Conservation (phyloP, 805 yeast genomes). For the Saccharomycopsis schoenii region DNA sequence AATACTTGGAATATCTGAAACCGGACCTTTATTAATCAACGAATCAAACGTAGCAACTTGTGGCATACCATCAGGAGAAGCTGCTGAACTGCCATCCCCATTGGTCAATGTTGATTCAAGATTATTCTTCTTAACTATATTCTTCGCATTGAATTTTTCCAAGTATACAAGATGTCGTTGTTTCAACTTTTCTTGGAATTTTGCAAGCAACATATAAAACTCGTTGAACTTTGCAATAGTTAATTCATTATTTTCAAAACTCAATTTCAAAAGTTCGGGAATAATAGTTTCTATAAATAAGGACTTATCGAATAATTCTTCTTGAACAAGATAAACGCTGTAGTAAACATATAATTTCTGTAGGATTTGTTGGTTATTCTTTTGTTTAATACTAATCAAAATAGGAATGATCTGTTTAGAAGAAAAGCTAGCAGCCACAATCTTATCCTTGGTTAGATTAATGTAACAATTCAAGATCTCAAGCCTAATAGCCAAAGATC, state of each 20-base stretch:
- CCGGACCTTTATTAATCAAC: background rate
- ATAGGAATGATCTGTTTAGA: slow-evolving; percentile 77
- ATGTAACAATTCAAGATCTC: slow-evolving; percentile 54
- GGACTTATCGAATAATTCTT: slow-evolving; percentile 36
- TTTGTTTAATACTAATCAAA: slow-evolving; percentile 60
- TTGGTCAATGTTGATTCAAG: background rate
- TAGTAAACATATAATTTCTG: slow-evolving; percentile 38
- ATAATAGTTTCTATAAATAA: slow-evolving; percentile 41
- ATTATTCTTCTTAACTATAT: slow-evolving; percentile 18
- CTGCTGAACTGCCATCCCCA: background rate
- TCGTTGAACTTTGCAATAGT: slow-evolving; percentile 32
- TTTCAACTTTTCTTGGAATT: slow-evolving; percentile 36
- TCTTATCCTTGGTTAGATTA: slow-evolving; percentile 43
- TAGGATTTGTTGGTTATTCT: slow-evolving; percentile 56
- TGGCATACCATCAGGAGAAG: background rate
- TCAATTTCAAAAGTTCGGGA: slow-evolving; percentile 42
- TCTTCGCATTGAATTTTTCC: slow-evolving; percentile 22
- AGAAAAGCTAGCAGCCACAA: slow-evolving; percentile 61
- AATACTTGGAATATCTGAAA: background rate
- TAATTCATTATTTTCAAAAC: slow-evolving; percentile 35
- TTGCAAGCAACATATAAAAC: slow-evolving; percentile 31
- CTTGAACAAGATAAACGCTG: slow-evolving; percentile 22
- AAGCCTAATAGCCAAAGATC: slow-evolving; percentile 69
- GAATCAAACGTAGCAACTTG: slow-evolving; percentile 9
- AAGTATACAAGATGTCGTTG: slow-evolving; percentile 30